phyloP scores from a whole-genome alignment of 2,329 filamentous ascomycete species.

The Colletotrichum agaves region DNA sequence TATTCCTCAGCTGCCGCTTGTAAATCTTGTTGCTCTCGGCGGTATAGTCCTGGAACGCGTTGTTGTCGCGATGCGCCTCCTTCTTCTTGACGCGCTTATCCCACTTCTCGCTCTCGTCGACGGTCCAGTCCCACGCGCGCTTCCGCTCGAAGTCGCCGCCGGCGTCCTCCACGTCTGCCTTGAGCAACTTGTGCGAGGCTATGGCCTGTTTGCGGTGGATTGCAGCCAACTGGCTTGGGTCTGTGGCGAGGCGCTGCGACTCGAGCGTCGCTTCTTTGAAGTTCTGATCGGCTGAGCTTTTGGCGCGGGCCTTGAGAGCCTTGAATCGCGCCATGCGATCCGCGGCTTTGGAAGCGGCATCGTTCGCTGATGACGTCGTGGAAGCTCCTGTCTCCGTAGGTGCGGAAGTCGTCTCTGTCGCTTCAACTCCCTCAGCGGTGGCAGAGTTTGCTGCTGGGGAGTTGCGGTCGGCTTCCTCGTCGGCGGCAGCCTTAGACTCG shows the following conservation, averaged over 20 bases:
- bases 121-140: conserved; percentile 97
- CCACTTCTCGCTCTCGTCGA: conserved; percentile 94
- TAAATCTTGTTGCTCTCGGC: conserved; percentile 93
- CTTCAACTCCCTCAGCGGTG: conserved; percentile 38
- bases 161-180: conserved; percentile 85
- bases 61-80: conserved; percentile 81
- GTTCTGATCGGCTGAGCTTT: conserved; percentile 78
- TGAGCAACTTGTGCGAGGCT: conserved; percentile 91
- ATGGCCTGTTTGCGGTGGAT: conserved; percentile 88
- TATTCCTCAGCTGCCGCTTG: conserved; percentile 85
- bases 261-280: conserved; percentile 86
- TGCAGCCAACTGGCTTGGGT: conserved; percentile 79
- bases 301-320: conserved; percentile 83
- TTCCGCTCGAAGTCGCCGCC: conserved; percentile 98
- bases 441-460: conserved; percentile 22
- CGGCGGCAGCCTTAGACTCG: conserved; percentile 40
- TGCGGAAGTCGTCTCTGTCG: conserved; percentile 31
- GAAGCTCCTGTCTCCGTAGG: conserved; percentile 41
- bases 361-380: conserved; percentile 31
- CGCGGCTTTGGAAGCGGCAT: conserved; percentile 59
- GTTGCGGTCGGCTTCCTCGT: conserved; percentile 33
- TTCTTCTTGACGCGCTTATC: conserved; percentile 91
- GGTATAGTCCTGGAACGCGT: conserved; percentile 89
- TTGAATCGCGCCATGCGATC: conserved; percentile 87
- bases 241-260: conserved; percentile 80